Percentiles rank a stretch among this genome's conserved stretches.
Conservation (phyloP, 2,329 filamentous ascomycete species). For the Cadophora sp. region DNA sequence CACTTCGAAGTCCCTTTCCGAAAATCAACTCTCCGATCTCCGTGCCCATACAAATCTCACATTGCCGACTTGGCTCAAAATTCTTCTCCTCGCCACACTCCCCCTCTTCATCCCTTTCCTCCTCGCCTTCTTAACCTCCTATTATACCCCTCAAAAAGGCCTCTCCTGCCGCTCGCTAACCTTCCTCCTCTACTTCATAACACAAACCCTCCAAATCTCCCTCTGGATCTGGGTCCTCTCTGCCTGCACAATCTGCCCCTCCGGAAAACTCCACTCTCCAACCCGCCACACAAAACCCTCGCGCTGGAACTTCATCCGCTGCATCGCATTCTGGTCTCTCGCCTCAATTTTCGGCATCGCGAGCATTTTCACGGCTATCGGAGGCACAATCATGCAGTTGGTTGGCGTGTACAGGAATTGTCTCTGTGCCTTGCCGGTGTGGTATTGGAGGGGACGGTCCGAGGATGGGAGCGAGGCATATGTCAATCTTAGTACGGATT, state of each 20-base stretch:
- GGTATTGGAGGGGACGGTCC: constrained; percentile 14
- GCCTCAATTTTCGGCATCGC: constrained; percentile 10
- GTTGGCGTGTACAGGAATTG: constrained; percentile 31
- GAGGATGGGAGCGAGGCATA: background rate
- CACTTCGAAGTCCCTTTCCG: too few species aligned
- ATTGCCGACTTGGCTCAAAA: constrained; percentile 19
- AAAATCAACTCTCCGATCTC: background rate
- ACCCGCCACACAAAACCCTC: constrained; percentile 1
- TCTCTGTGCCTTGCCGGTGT: constrained; percentile 22
- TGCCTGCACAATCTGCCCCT: background rate
- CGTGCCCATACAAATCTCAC: background rate
- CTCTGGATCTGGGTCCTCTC: constrained; percentile 29
- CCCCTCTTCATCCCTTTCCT: constrained; percentile 35
- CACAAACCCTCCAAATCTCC: constrained; percentile 43
- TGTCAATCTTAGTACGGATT: constrained; percentile 20
- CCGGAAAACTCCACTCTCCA: background rate
- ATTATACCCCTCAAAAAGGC: constrained; percentile 44
- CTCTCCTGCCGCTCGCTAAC: constrained; percentile 46
- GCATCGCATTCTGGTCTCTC: constrained; percentile 1
- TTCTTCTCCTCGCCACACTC: constrained; percentile 14
- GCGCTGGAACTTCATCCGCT: background rate
- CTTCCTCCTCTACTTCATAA: constrained; percentile 45
- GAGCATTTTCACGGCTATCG: constrained; percentile 18
- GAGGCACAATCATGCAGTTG: constrained; percentile 28
- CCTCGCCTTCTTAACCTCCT: constrained; percentile 46